Evolutionary conservation across 2,329 filamentous ascomycete genomes (phyloP).

Genomic region (Aureobasidium pullulans): DNA sequence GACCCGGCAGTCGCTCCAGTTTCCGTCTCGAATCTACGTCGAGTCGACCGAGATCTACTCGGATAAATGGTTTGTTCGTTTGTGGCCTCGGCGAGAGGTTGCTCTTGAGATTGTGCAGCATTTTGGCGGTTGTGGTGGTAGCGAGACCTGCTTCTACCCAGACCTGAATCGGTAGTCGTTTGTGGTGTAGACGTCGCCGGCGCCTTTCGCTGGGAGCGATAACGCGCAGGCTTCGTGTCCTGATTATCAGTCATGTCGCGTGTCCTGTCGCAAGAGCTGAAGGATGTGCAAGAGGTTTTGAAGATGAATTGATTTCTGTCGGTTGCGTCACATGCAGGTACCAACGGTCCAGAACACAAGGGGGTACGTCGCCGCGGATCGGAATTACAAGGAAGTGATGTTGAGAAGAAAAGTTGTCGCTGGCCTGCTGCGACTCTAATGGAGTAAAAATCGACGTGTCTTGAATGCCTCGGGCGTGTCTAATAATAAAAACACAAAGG

Average conservation of each 20-base stretch:
- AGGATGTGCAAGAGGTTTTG: neutral
- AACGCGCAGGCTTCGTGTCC: conserved; percentile 46
- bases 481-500: conserved; percentile 11
- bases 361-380: neutral
- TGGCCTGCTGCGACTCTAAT: conserved; percentile 4
- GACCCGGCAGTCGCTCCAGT: neutral
- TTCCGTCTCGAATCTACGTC: neutral
- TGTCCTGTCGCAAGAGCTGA: neutral
- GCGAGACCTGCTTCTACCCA: conserved; percentile 17
- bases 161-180: neutral
- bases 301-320: neutral
- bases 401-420: neutral
- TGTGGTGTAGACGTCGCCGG: conserved; percentile 18
- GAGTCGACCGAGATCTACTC: neutral
- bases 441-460: neutral
- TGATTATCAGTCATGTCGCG: conserved; percentile 16
- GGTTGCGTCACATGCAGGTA: conserved; percentile 10
- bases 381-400: neutral
- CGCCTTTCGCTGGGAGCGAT: conserved; percentile 49
- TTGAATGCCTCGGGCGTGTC: neutral
- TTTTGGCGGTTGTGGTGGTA: conserved; percentile 16
- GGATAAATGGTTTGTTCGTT: neutral
- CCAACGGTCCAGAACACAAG: conserved; percentile 2
- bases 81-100: neutral
- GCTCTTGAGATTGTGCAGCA: neutral